phyloP scores from a whole-genome alignment of 345 rosid species.

The Citrus maxima region DNA sequence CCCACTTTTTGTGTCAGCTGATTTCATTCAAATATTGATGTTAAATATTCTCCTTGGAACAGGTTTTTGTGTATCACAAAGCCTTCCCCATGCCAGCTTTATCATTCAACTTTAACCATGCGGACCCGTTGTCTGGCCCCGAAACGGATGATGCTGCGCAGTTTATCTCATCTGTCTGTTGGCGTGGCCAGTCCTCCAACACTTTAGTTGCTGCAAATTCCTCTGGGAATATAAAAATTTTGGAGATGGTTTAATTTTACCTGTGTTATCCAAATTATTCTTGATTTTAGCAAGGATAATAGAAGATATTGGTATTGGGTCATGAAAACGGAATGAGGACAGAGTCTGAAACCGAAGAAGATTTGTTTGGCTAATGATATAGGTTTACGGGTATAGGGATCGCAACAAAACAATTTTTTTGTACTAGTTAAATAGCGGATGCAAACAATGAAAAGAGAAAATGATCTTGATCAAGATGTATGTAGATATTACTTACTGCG shows the following conservation, averaged over 20 bases:
- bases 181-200: slow-evolving; percentile 79
- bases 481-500: slow-evolving; percentile 32
- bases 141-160: slow-evolving; percentile 63
- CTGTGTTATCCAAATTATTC: neutral
- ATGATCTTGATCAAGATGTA: slow-evolving; percentile 13
- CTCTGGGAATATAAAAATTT: slow-evolving; percentile 77
- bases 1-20: neutral
- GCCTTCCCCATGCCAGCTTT: slow-evolving; percentile 97
- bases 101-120: slow-evolving; percentile 65
- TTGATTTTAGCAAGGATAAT: neutral
- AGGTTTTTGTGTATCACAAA: slow-evolving; percentile 93
- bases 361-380: slow-evolving; percentile 14
- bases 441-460: slow-evolving; percentile 10
- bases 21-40: neutral
- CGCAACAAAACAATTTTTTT: slow-evolving; percentile 30
- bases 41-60: slow-evolving; percentile 5
- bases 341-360: slow-evolving; percentile 8
- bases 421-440: slow-evolving; percentile 29
- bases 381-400: slow-evolving; percentile 17
- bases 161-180: slow-evolving; percentile 85
- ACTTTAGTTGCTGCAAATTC: slow-evolving; percentile 88
- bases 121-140: slow-evolving; percentile 54
- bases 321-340: neutral
- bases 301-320: neutral
- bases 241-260: slow-evolving; percentile 68